These are phyloP conservation scores for Colletotrichum somersetense DNA, from an alignment of 2,329 filamentous ascomycete genomes.

Conservation along the genomic window DNA sequence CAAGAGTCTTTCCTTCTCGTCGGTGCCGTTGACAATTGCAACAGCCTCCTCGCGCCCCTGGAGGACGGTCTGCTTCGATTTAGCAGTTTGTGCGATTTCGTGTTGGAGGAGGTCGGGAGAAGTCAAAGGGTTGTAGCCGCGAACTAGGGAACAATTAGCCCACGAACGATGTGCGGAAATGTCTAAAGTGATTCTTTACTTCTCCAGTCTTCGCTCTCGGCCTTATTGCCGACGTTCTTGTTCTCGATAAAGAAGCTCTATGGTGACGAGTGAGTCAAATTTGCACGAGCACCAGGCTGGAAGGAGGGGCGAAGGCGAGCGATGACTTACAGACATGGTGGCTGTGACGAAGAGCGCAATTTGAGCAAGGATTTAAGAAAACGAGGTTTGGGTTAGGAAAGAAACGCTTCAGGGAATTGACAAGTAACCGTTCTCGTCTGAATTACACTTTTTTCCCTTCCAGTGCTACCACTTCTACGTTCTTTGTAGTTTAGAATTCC, in stretches of 20 bases:
- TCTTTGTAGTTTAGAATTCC: constrained; percentile 13
- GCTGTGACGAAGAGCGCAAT: constrained; percentile 7
- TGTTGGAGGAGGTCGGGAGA: constrained; percentile 95
- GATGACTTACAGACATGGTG: constrained; percentile 52
- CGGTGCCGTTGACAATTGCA: constrained; percentile 76
- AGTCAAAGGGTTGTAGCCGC: constrained; percentile 93
- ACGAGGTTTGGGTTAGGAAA: neutral
- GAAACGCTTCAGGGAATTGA: neutral
- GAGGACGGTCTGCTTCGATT: constrained; percentile 72
- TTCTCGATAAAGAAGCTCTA: constrained; percentile 82
- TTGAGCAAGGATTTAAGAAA: neutral
- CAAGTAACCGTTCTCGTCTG: neutral
- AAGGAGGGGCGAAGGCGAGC: constrained; percentile 11
- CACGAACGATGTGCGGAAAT: constrained; percentile 1
- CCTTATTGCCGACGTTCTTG: constrained; percentile 81
- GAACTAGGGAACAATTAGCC: constrained; percentile 65
- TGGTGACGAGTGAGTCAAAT: constrained; percentile 46
- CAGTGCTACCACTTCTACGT: neutral
- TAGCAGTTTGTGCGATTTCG: constrained; percentile 78
- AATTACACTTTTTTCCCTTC: constrained; percentile 26
- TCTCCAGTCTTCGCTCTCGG: constrained; percentile 83
- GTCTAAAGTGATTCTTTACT: constrained; percentile 65
- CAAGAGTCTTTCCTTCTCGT: constrained; percentile 70
- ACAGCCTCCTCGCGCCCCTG: constrained; percentile 73
- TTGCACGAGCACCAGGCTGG: constrained; percentile 5